Evolutionary conservation across 441 rosid genomes (phyloP).

Genomic region (Metrosideros polymorpha): DNA sequence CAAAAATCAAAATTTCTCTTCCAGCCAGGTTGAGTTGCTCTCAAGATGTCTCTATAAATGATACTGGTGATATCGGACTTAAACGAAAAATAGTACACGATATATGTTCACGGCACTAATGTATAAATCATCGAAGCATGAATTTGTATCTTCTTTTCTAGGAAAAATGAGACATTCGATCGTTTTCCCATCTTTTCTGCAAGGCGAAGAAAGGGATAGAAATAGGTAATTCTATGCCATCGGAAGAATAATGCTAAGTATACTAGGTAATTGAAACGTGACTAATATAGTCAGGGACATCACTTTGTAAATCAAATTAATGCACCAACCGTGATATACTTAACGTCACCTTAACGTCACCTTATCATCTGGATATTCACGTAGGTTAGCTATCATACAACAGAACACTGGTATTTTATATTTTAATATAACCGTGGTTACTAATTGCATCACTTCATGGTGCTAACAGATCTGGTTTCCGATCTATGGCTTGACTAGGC

Average conservation of each 20-base stretch:
- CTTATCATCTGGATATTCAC: no score
- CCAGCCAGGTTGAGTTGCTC: background rate
- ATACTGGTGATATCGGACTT: background rate
- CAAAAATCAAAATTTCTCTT: background rate
- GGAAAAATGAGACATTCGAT: background rate
- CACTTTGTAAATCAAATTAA: background rate
- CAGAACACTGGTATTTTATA: no score
- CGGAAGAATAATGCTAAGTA: background rate
- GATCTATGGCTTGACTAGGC: background rate
- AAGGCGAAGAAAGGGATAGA: background rate
- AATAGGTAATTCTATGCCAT: background rate
- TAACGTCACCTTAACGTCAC: no score
- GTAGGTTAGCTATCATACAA: no score
- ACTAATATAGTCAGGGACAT: background rate
- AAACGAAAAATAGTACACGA: no score
- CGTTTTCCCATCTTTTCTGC: background rate
- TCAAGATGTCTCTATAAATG: background rate
- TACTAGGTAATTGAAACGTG: background rate
- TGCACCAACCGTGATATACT: background rate
- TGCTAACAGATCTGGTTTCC: background rate
- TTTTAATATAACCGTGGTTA: no score
- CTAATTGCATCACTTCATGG: background rate
- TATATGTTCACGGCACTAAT: background rate
- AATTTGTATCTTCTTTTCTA: background rate
- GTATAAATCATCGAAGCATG: background rate